Conservation (phyloP, 371 early-diverging fungal genomes). For the Circinella umbellata region DNA sequence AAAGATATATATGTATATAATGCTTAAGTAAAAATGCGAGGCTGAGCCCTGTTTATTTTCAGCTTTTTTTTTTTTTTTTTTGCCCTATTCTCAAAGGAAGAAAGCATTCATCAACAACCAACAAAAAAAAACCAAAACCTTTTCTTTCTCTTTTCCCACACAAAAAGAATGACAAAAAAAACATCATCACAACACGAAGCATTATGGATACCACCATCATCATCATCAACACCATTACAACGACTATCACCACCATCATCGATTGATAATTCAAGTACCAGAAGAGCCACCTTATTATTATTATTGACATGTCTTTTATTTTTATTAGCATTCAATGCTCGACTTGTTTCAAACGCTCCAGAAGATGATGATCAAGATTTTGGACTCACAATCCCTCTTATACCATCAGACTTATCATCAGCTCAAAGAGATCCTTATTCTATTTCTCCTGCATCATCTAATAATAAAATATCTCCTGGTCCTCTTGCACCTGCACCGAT, state of each 20-base stretch:
- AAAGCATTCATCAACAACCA: too few species aligned
- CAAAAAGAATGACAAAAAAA: conserved; percentile 7
- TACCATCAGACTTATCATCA: not conserved
- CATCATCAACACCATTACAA: not conserved
- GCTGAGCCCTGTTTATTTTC: not conserved
- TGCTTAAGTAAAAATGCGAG: too few species aligned
- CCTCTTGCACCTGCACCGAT: not conserved
- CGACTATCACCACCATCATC: not conserved
- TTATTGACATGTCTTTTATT: conserved; percentile 3
- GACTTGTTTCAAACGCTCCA: not conserved
- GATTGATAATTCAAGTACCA: not conserved
- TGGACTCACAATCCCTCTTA: not conserved
- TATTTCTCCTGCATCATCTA: not conserved
- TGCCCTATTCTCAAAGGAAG: not conserved
- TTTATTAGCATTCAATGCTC: not conserved
- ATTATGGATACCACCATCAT: not conserved
- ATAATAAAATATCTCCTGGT: not conserved
- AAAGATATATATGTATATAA: too few species aligned
- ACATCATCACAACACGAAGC: not conserved
- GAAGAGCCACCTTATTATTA: not conserved
- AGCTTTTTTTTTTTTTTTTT: not conserved
- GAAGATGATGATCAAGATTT: not conserved
- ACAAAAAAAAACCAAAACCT: not conserved
- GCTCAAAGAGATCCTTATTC: not conserved
- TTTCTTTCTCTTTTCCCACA: conserved; percentile 1